Base-by-base conservation (phyloP, 2,329 filamentous ascomycete genomes). In the Cadophora sp. region DNA sequence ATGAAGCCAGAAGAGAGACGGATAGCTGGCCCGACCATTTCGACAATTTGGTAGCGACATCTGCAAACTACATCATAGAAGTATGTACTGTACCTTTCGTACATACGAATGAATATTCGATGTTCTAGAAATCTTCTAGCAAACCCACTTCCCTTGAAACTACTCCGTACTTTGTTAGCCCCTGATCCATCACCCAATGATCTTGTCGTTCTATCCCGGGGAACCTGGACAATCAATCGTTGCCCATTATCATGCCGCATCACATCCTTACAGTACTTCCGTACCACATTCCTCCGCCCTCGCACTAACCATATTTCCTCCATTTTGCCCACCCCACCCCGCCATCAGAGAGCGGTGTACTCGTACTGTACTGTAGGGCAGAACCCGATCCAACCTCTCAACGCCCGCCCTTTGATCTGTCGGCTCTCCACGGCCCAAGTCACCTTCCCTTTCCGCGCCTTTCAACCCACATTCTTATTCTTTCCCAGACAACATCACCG, bases 341-440 rank as follows among this genome's bases (percentile, higher is more conserved):
- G 22, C 56, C 22, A 59, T 43, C 51, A 31, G 27, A 31, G 27
- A 6, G 51, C 51, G 51, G 51, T 55, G 51, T 29, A 29, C n/a
- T n/a, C n/a, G n/a, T n/a, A n/a, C n/a, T n/a, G n/a, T n/a, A n/a
- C n/a, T n/a, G n/a, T n/a, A n/a, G n/a, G 51, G 3, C 5, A 27
- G 34, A n/a, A 27, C n/a, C 26, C 51, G 26, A 29, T 53, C 24
- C 50, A 24, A 19, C 8, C 24, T 16, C 50, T n/a, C n/a, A n/a
- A n/a, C n/a, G n/a, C n/a, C n/a, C n/a, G n/a, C n/a, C n/a, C n/a
- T n/a, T n/a, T n/a, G 7, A 27, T 16, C 14, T 19, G 27, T 56
- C 62, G 62, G 62, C 34, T 64, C 34, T 19, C 62, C 51, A 40
- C 62, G 62, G 62, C 62, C 34, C 62, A 43, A 53, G 3, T 16